Percentiles rank a stretch among this genome's conserved stretches.
Conservation (phyloP, 345 rosid genomes). For the Firmiana major region DNA sequence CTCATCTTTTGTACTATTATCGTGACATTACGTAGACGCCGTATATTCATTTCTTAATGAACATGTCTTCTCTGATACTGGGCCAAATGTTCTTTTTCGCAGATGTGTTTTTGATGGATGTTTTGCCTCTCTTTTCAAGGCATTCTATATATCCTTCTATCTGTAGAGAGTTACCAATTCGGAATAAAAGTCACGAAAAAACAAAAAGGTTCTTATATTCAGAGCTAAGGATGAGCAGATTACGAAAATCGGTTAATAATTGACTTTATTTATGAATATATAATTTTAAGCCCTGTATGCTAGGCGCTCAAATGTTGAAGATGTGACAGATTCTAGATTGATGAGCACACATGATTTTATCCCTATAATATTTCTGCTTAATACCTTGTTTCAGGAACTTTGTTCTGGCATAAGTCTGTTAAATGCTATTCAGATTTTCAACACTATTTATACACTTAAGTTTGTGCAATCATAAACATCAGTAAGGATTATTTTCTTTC, state of each 20-base stretch:
- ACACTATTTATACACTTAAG: neutral
- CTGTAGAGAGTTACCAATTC: neutral
- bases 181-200: slow-evolving; percentile 11
- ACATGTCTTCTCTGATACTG: neutral
- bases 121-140: neutral
- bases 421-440: neutral
- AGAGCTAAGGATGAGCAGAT: neutral
- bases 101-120: neutral
- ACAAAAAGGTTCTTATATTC: neutral
- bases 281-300: slow-evolving; percentile 6
- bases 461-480: too few species aligned
- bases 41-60: neutral
- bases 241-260: slow-evolving; percentile 22
- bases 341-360: neutral
- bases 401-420: neutral
- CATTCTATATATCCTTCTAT: neutral
- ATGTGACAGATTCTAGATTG: neutral
- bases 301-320: neutral
- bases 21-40: neutral
- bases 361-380: neutral
- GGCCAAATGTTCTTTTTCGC: neutral
- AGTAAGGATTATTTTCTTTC: too few species aligned
- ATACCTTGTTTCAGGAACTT: neutral
- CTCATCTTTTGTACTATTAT: neutral
- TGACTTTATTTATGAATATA: neutral